Base-by-base conservation (phyloP, 192 early-diverging fungal genomes). In the Coemansia sp. region DNA sequence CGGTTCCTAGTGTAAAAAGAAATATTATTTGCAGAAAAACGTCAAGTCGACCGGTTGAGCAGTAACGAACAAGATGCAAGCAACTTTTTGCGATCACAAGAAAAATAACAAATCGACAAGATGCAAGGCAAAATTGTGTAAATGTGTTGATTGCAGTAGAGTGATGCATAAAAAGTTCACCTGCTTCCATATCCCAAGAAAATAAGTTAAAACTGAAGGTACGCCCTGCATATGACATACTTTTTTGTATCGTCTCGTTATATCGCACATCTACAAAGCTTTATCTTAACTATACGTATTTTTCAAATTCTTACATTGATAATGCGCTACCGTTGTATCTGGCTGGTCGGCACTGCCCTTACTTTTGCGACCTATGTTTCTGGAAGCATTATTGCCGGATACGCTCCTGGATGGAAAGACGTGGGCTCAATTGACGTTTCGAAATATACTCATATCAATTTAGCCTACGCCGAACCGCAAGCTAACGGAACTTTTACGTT, bases 401-500 rank as follows among this genome's bases (percentile, higher is more conserved):
- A 74, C 21, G 71, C 66, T n/a, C 71, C 71, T 0, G 62, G 47
- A 4, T 74, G 71, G 71, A 74, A 74, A 48, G 54, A 66, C 34
- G 50, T 76, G 23, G 23, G 45, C 14, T 37, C 25, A 15, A 56
- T 64, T 3, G 67, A 76, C 22, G 39, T 69, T 46, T 51, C 67
- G 9, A 82, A 72, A 47, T 69, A 78, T 25, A 86, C 85, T 8
- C 86, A 88, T 61, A 67, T 85, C 53, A 81, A 83, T 46, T 80
- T 85, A n/a, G 80, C 86, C 0, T 88, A 84, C 59, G 84, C 66
- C 14, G 64, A 64, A 47, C 76, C 70, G 8, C 54, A 42, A 40
- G 33, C 63, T 21, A 66, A 78, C 50, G 63, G 69, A 18, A 59
- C 62, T 8, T 55, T 81, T 33, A 22, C 11, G 9, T 56, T 73